phyloP scores from a whole-genome alignment of 1,284 basidiomycete species.

The Cryptococcus wingfieldii region DNA sequence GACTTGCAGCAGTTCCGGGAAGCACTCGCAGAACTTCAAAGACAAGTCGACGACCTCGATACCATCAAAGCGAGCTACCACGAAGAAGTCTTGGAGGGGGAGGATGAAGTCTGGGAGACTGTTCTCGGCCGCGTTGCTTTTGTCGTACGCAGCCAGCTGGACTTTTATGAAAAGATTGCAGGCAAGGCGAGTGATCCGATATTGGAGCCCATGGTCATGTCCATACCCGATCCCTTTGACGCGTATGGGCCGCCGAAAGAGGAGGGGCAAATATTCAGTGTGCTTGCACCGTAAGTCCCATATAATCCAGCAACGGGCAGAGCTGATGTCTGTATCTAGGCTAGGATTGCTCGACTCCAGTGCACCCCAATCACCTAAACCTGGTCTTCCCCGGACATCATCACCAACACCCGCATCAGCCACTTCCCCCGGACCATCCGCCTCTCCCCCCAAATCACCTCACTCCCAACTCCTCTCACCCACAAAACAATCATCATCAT shows the following conservation, averaged over 20 bases:
- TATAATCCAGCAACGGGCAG: not conserved
- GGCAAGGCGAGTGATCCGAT: conserved; percentile 83
- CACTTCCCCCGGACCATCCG: conserved; percentile 13
- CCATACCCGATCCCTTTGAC: conserved; percentile 88
- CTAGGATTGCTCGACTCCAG: conserved; percentile 33
- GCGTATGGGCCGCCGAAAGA: conserved; percentile 81
- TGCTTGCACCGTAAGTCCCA: conserved; percentile 67
- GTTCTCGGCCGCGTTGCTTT: conserved; percentile 71
- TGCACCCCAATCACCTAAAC: conserved; percentile 31
- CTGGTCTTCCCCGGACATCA: conserved; percentile 30
- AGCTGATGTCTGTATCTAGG: conserved; percentile 8
- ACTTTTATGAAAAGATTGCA: conserved; percentile 49
- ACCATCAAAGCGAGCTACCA: conserved; percentile 50
- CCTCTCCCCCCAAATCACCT: conserved; percentile 4
- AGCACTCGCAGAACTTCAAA: conserved; percentile 75
- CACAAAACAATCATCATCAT: not conserved
- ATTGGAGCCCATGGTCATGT: conserved; percentile 82
- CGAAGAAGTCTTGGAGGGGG: conserved; percentile 78
- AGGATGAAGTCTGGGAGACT: conserved; percentile 85
- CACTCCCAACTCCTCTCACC: too few species aligned
- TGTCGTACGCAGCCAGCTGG: conserved; percentile 44
- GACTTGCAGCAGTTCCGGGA: conserved; percentile 81
- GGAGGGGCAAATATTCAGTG: conserved; percentile 88
- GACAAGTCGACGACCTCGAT: conserved; percentile 61
- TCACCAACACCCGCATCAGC: conserved; percentile 15